Conservation (phyloP, 352 stramenopile species). For the Lagenidium sp. region DNA sequence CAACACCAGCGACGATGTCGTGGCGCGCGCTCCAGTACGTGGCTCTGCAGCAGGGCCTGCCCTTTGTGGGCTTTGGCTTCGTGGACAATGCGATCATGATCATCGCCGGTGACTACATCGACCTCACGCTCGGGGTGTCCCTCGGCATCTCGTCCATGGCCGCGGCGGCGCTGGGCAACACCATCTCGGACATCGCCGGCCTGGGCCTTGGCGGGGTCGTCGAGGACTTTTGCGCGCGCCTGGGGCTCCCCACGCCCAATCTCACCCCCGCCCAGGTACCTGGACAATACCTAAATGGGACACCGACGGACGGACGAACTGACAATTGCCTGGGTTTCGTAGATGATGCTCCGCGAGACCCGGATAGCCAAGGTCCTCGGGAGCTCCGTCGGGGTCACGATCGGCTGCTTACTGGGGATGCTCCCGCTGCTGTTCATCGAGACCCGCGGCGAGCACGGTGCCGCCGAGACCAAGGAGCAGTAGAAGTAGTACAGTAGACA, state of each 20-base stretch:
- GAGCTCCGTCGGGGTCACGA: constrained; percentile 58
- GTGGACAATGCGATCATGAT: constrained; percentile 97
- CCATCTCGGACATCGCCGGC: constrained; percentile 61
- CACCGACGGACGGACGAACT: neutral
- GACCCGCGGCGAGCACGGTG: constrained; percentile 28
- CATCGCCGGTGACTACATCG: constrained; percentile 81
- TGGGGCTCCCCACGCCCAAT: constrained; percentile 50
- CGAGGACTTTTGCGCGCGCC: constrained; percentile 55
- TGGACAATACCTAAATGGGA: too few relatives aligned
- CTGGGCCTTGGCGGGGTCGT: constrained; percentile 74
- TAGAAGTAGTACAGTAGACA: constrained; percentile 1
- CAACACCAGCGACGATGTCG: constrained; percentile 14
- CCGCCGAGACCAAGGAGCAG: neutral
- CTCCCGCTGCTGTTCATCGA: constrained; percentile 65
- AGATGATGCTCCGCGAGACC: constrained; percentile 58
- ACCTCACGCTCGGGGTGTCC: constrained; percentile 68
- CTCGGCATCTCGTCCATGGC: constrained; percentile 86
- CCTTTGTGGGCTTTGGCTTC: constrained; percentile 97
- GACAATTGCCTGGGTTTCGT: neutral
- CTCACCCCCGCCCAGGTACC: constrained; percentile 54
- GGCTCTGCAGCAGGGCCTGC: constrained; percentile 65
- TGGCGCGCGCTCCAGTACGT: constrained; percentile 53
- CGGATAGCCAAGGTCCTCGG: constrained; percentile 59
- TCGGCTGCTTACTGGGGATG: constrained; percentile 76
- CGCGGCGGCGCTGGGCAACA: constrained; percentile 79